A percentile compares a stretch with the other conserved stretches of the same genome.
These are phyloP conservation scores for Chamaecrista fasciculata DNA, from an alignment of 306 rosid genomes.

Conservation along the genomic window DNA sequence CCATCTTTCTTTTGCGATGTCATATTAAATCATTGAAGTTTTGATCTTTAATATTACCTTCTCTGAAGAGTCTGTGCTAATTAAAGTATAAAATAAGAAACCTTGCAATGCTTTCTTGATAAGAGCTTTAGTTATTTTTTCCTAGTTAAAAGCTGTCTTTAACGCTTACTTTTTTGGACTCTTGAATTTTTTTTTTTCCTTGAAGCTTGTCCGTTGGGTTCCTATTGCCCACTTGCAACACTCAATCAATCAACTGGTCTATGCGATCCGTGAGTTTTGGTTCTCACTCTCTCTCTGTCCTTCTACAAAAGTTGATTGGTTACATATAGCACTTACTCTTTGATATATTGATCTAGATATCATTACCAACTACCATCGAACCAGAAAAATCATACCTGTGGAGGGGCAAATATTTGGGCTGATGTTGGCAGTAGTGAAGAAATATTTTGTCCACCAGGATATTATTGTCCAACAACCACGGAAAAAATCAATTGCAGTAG, in stretches of 20 bases:
- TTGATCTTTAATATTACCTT: too few species aligned
- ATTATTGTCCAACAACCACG: constrained; percentile 81
- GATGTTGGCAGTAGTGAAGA: constrained; percentile 68
- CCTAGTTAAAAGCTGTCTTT: constrained; percentile 35
- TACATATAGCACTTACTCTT: neutral
- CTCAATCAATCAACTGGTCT: constrained; percentile 70
- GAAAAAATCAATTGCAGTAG: constrained; percentile 54
- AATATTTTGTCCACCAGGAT: constrained; percentile 86
- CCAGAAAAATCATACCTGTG: constrained; percentile 84
- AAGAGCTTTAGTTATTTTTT: neutral
- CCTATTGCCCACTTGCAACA: constrained; percentile 80
- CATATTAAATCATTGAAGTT: neutral
- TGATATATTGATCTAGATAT: constrained; percentile 56
- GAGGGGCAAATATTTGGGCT: constrained; percentile 96
- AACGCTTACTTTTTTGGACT: constrained; percentile 28
- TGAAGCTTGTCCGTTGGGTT: constrained; percentile 94
- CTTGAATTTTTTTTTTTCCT: too few species aligned
- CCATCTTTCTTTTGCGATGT: neutral
- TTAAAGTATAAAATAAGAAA: too few species aligned
- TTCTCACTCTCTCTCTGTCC: constrained; percentile 9
- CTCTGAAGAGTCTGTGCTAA: too few species aligned
- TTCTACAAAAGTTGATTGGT: neutral
- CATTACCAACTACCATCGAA: constrained; percentile 76
- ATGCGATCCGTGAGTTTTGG: constrained; percentile 89
- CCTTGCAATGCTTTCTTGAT: neutral